Evolutionary conservation across 148 eudicot species (phyloP), one percentile per base, ranked within the genome.

Genomic region (Diospyros lotus): DNA sequence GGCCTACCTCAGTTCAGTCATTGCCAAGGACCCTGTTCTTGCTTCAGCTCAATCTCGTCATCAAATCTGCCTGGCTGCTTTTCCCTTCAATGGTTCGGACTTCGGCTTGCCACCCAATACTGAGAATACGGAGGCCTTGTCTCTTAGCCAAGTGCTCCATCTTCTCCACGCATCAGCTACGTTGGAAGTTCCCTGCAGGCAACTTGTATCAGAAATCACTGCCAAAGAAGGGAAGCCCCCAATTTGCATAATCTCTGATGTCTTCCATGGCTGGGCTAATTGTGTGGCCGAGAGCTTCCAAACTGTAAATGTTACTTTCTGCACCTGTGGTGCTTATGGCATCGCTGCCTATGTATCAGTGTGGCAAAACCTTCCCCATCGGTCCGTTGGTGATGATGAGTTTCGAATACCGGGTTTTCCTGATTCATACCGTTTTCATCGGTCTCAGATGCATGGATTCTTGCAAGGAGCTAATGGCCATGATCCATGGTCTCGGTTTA

Each of bases 241-340:
- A 0, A 77, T 87, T 5, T 89, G 93, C 76, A 78, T 89, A 12
- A 73, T 89, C 9, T 77, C 89, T 1, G 98, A 94, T 58, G 77
- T 78, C 9, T 92, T 90, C 64, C 69, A 81, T 50, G 95, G 95
- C 0, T 94, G 97, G 97, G 95, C 88, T 5, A 76, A 72, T 40
- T 68, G 72, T 0, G 87, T 90, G 28, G 93, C 97, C 3, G 78
- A 75, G 8, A 81, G 74, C 40, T 43, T 73, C 6, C 75, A 82
- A 5, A 87, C 87, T 1, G 41, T 67, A 5, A 89, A 88, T n/a
- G 80, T 91, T 12, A 50, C 80, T 41, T 92, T 94, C 75, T 61
- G 83, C 76, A 92, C 98, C 0, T 76, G 90, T n/a, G 96, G 97
- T 51, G 95, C 93, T n/a, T 91, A 90, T 66, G 98, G 98, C 52